Conservation (phyloP, 768 basidiomycete genomes). For the Termitomyces titanicus region DNA sequence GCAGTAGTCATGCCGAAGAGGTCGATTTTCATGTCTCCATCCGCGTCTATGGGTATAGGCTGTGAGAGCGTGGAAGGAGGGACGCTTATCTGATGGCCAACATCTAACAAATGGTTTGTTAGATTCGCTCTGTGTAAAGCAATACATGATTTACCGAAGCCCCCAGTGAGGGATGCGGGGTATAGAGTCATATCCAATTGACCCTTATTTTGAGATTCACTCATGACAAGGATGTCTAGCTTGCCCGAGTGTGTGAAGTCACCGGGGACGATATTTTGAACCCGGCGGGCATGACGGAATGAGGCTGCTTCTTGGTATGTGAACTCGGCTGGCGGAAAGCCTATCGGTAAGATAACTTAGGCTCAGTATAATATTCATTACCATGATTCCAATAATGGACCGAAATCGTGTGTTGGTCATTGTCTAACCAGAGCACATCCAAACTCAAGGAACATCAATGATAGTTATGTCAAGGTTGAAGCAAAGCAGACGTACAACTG, state of each 20-base stretch:
- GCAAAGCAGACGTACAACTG: constrained; percentile 68
- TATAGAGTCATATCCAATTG: constrained; percentile 72
- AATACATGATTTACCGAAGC: constrained; percentile 53
- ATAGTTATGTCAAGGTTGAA: background rate
- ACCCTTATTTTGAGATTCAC: constrained; percentile 42
- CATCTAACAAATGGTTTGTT: constrained; percentile 25
- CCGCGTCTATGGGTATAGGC: constrained; percentile 81
- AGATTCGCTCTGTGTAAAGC: background rate
- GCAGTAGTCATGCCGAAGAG: constrained; percentile 65
- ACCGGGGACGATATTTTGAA: constrained; percentile 85
- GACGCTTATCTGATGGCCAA: constrained; percentile 41
- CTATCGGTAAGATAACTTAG: background rate
- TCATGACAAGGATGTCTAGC: constrained; percentile 89
- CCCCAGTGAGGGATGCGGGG: constrained; percentile 54
- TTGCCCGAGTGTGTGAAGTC: constrained; percentile 93
- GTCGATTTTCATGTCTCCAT: constrained; percentile 89
- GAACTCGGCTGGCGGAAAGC: constrained; percentile 47
- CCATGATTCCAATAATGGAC: constrained; percentile 84
- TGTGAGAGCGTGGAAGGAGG: constrained; percentile 70
- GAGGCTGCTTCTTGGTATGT: constrained; percentile 45
- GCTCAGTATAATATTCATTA: constrained; percentile 25
- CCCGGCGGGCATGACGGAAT: constrained; percentile 50
- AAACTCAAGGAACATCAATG: constrained; percentile 41
- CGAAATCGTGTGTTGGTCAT: constrained; percentile 74
- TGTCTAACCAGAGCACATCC: constrained; percentile 73